phyloP scores from a whole-genome alignment of 1,284 basidiomycete species.

The Sporisorium scitamineum region DNA sequence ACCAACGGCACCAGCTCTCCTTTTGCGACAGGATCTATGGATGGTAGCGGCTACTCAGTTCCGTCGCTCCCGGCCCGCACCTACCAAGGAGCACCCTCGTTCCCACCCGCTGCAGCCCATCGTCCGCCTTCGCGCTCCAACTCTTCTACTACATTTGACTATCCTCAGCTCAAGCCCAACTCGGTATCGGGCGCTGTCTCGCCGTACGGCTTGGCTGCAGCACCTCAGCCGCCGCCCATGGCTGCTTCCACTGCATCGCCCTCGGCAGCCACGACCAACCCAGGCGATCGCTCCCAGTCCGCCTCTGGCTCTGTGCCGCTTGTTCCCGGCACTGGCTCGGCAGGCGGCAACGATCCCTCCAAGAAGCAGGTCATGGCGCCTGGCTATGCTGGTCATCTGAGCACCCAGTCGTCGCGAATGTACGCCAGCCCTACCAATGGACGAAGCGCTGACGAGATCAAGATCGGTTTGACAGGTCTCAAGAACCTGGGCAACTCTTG shows the following conservation, averaged over 20 bases:
- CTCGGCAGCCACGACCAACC: slow-evolving; percentile 12
- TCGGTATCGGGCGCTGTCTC: slow-evolving; percentile 18
- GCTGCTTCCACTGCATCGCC: slow-evolving; percentile 43
- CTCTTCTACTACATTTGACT: slow-evolving; percentile 53
- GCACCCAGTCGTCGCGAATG: slow-evolving; percentile 37
- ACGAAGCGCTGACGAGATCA: slow-evolving; percentile 48
- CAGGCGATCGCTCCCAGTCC: slow-evolving; percentile 23
- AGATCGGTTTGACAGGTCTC: slow-evolving; percentile 65
- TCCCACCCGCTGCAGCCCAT: slow-evolving; percentile 46
- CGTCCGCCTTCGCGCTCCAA: slow-evolving; percentile 41
- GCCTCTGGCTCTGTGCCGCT: slow-evolving; percentile 7
- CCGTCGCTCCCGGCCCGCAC: slow-evolving; percentile 59
- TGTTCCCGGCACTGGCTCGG: slow-evolving; percentile 28
- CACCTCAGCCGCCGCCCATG: slow-evolving; percentile 48
- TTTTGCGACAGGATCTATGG: slow-evolving; percentile 18
- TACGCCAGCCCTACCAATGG: slow-evolving; percentile 37
- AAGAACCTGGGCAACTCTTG: slow-evolving; percentile 69
- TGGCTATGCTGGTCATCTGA: slow-evolving; percentile 39
- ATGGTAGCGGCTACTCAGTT: slow-evolving; percentile 19
- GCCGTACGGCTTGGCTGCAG: slow-evolving; percentile 33
- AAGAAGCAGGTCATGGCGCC: slow-evolving; percentile 48
- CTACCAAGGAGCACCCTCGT: slow-evolving; percentile 58
- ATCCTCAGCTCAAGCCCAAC: slow-evolving; percentile 53
- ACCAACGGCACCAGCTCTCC: slow-evolving; percentile 29
- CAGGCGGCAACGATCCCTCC: slow-evolving; percentile 41